Percentiles rank a stretch among this genome's conserved stretches.
These are phyloP conservation scores for Chlamydomonas eustigma DNA, from an alignment of 139 green algal species.

Conservation along the genomic window DNA sequence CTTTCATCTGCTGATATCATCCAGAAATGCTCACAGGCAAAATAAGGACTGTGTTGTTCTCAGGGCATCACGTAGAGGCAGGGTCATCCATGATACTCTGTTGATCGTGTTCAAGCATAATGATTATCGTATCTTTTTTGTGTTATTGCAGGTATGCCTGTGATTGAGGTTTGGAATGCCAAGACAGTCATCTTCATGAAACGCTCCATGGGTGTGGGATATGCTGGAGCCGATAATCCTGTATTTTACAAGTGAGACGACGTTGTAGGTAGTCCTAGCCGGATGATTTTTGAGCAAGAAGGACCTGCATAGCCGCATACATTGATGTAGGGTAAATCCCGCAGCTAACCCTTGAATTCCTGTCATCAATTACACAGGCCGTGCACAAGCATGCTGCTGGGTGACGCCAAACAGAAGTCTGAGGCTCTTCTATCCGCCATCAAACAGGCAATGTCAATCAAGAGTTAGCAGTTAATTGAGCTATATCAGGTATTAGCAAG, in stretches of 20 bases:
- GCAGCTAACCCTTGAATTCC: background rate
- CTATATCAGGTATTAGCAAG: too few relatives aligned
- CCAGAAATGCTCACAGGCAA: too few relatives aligned
- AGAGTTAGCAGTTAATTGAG: too few relatives aligned
- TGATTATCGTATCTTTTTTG: too few relatives aligned
- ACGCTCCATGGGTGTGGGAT: slow-evolving; percentile 68
- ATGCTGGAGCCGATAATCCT: slow-evolving; percentile 59
- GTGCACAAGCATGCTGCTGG: slow-evolving; percentile 67
- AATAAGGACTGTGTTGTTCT: too few relatives aligned
- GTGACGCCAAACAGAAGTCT: slow-evolving; percentile 35
- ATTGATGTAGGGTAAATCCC: background rate
- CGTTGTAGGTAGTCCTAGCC: background rate
- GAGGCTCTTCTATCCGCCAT: slow-evolving; percentile 18
- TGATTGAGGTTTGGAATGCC: slow-evolving; percentile 60
- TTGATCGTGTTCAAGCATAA: too few relatives aligned
- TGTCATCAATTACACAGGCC: slow-evolving; percentile 18
- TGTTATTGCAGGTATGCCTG: slow-evolving; percentile 30
- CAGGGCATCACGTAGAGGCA: too few relatives aligned
- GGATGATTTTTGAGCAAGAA: background rate
- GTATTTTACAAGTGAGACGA: slow-evolving; percentile 65
- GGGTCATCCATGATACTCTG: too few relatives aligned
- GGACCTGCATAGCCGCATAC: background rate
- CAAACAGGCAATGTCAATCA: background rate
- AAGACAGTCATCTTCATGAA: slow-evolving; percentile 74
- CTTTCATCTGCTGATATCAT: too few relatives aligned